A percentile compares a stretch with the other conserved stretches of the same genome.
phyloP scores from a whole-genome alignment of 176 grass and related monocot species.

The Triticum timopheevii region DNA sequence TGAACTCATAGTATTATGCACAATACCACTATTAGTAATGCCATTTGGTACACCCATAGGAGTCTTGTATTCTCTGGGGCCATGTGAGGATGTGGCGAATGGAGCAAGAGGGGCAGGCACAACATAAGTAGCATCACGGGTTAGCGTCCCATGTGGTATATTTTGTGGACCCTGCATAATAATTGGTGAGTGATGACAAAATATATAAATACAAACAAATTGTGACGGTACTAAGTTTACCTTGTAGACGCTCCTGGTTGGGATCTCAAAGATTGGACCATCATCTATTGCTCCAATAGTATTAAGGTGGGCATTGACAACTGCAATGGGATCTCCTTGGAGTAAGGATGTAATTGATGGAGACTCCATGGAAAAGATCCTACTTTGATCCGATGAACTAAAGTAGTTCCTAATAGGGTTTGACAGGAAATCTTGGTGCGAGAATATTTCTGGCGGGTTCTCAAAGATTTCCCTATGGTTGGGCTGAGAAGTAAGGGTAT shows the following conservation, averaged over 20 bases:
- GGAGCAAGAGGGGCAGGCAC: background rate
- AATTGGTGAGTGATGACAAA: background rate
- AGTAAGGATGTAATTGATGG: background rate
- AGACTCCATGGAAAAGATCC: background rate
- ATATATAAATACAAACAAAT: background rate
- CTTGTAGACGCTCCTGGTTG: background rate
- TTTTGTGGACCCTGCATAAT: background rate
- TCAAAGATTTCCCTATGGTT: background rate
- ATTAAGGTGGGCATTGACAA: conserved; percentile 12
- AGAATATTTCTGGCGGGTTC: background rate
- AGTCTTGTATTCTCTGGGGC: background rate
- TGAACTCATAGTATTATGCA: background rate
- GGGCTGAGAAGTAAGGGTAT: background rate
- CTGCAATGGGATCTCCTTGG: background rate
- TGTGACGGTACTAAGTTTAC: background rate
- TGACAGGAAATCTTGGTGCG: background rate
- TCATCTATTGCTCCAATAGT: background rate
- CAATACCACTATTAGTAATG: too few relatives aligned
- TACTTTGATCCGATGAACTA: background rate
- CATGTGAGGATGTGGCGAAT: background rate
- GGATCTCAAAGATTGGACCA: background rate
- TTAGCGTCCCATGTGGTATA: too few relatives aligned
- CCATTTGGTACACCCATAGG: background rate
- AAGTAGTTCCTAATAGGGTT: background rate
- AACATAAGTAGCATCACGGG: background rate